These are phyloP conservation scores for Plectranthus barbatus DNA, from an alignment of 257 asterid genomes.

Conservation along the genomic window DNA sequence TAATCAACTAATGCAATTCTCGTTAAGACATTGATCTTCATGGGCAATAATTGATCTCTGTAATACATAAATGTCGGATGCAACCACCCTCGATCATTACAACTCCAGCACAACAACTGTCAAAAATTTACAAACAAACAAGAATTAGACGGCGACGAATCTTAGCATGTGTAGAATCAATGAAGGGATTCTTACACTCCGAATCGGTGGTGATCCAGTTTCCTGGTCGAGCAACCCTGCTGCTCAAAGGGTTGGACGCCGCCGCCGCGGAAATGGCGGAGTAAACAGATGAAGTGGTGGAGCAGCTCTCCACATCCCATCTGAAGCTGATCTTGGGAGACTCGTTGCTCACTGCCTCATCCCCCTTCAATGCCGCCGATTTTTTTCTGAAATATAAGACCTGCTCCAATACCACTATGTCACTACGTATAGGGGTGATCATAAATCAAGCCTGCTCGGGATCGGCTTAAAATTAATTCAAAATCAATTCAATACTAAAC, in stretches of 20 bases:
- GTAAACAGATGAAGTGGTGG: slow-evolving; percentile 40
- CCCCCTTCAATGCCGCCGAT: slow-evolving; percentile 29
- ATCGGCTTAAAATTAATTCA: too few species aligned
- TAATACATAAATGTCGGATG: too few species aligned
- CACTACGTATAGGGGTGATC: too few species aligned
- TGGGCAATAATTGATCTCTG: too few species aligned
- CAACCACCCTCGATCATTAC: slow-evolving; percentile 16
- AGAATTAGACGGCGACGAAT: not conserved
- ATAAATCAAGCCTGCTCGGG: too few species aligned
- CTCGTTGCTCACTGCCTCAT: slow-evolving; percentile 50
- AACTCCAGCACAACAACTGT: slow-evolving; percentile 80
- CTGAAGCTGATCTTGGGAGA: slow-evolving; percentile 78
- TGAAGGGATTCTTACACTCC: slow-evolving; percentile 43
- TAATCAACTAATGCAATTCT: too few species aligned
- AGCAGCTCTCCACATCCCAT: slow-evolving; percentile 67
- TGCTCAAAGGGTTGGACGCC: slow-evolving; percentile 22
- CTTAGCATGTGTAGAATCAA: not conserved
- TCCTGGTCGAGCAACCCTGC: slow-evolving; percentile 25
- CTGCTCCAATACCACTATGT: slow-evolving; percentile 12
- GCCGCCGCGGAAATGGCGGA: slow-evolving; percentile 18
- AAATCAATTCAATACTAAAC: too few species aligned
- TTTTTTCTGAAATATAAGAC: slow-evolving; percentile 42
- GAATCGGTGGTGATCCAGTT: slow-evolving; percentile 84
- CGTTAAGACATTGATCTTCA: too few species aligned
- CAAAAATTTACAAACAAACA: not conserved